Base-by-base conservation (phyloP, 805 yeast genomes). In the Monosporozyma unispora region DNA sequence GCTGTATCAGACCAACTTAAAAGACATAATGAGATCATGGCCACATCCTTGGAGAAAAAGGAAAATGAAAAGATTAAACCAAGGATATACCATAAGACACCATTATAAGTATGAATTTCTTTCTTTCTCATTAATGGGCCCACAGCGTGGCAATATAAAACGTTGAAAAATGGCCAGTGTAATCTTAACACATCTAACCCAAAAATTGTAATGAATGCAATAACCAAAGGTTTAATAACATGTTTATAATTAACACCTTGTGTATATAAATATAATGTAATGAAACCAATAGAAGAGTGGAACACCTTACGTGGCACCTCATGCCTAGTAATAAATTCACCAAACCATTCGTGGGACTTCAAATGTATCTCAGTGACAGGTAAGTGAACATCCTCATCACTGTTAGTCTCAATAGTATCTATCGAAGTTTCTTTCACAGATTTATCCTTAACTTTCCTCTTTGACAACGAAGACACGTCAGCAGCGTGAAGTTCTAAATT, bases 1-100 rank as follows among this genome's bases (percentile, higher is more conserved):
- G 97, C 91, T 9, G 98, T 88, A 63, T 93, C 99, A 4, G 96
- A 89, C 98, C 98, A 93, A 61, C 96, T 86, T 54, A 93, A 76
- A 46, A 91, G 71, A 55, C 89, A 73, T 3, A 89, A 80, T 21
- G 95, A 74, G 71, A 88, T 74, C 25, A 90, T 71, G 0, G 83
- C 74, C 45, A 93, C 81, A 60, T 93, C 99, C 68, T 88, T 87
- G 12, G 91, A 81, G 58, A 80, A 83, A 21, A 80, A 66, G 1
- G 74, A 53, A 59, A 89, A 86, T 9, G 89, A 87, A 54, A 87
- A 69, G 23, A 80, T 70, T 44, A 88, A 70, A 4, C 99, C 99
- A 1, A 85, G 71, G 37, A 89, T 70, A 64, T 88, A 93, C 85
- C 89, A 93, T 46, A 88, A 75, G 9, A 84, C 89, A 8, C 99